phyloP scores from a whole-genome alignment of 2,329 filamentous ascomycete genomes.

The Ophiocordyceps robertsii region DNA sequence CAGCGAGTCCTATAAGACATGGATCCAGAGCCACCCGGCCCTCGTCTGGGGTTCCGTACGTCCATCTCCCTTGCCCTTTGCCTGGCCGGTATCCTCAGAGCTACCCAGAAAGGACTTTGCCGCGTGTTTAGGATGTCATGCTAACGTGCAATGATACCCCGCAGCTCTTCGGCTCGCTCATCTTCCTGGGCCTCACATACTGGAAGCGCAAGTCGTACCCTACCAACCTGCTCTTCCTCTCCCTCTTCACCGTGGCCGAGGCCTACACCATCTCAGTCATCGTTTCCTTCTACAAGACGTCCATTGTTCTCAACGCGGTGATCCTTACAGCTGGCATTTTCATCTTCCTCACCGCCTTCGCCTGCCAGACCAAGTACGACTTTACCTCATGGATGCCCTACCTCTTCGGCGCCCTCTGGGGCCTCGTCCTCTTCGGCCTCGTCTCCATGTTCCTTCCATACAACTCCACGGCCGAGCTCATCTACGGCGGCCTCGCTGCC shows the following conservation, averaged over 20 bases:
- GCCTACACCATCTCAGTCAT: constrained; percentile 89
- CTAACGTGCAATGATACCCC: constrained; percentile 6
- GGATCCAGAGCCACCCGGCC: constrained; percentile 76
- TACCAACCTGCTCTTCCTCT: constrained; percentile 84
- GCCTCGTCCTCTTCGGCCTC: constrained; percentile 82
- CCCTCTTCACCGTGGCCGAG: constrained; percentile 79
- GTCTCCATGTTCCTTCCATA: constrained; percentile 82
- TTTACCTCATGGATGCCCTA: constrained; percentile 97
- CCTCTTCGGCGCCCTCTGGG: constrained; percentile 82
- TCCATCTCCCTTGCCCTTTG: constrained; percentile 4
- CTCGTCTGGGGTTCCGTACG: constrained; percentile 72
- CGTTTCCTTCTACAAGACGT: constrained; percentile 75
- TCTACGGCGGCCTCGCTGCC: constrained; percentile 70
- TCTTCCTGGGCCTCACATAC: constrained; percentile 76
- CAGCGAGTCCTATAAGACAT: constrained; percentile 61
- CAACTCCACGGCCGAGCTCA: constrained; percentile 67
- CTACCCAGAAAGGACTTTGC: too few species aligned
- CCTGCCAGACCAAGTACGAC: constrained; percentile 96
- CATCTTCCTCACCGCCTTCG: constrained; percentile 69
- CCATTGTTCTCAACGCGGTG: constrained; percentile 80
- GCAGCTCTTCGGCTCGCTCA: constrained; percentile 65
- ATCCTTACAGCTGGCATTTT: constrained; percentile 78
- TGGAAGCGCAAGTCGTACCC: constrained; percentile 96
- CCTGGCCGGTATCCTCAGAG: neutral
- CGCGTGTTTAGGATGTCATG: neutral